These are phyloP conservation scores for Boechera divaricarpa DNA, from an alignment of 345 rosid genomes.

Conservation along the genomic window DNA sequence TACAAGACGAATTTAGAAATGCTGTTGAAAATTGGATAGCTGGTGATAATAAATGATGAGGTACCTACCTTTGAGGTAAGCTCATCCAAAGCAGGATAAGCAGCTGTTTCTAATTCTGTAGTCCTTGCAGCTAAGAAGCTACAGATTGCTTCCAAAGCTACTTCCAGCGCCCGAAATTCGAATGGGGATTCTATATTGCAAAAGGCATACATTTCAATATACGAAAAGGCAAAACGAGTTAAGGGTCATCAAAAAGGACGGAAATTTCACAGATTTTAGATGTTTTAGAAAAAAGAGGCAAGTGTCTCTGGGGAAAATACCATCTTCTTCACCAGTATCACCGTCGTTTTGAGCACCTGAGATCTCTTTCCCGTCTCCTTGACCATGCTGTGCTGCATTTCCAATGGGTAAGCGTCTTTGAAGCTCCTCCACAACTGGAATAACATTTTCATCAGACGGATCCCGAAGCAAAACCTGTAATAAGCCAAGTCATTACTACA, in stretches of 20 bases:
- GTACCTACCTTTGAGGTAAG: constrained; percentile 85
- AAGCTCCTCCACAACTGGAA: constrained; percentile 92
- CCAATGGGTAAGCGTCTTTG: constrained; percentile 69
- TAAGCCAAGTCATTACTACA: constrained; percentile 14
- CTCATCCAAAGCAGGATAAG: constrained; percentile 97
- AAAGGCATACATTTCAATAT: constrained; percentile 28
- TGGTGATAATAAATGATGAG: constrained; percentile 1
- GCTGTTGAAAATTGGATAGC: neutral
- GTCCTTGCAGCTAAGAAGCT: constrained; percentile 93
- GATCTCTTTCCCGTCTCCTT: constrained; percentile 57
- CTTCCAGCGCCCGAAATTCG: constrained; percentile 90
- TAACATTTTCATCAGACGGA: constrained; percentile 75
- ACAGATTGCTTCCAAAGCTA: constrained; percentile 94
- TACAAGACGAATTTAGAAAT: constrained; percentile 39
- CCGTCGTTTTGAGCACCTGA: constrained; percentile 56
- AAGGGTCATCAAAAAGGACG: neutral
- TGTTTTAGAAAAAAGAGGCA: neutral
- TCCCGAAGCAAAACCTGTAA: constrained; percentile 86
- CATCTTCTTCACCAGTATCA: constrained; percentile 90
- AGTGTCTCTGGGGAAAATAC: constrained; percentile 48
- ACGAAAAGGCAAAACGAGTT: neutral
- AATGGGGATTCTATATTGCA: constrained; percentile 74
- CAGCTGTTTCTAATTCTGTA: constrained; percentile 82
- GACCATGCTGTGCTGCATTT: constrained; percentile 49
- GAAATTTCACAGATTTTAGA: neutral